Base-by-base conservation (phyloP, 768 basidiomycete species). In the Amanita pseudoporphyria region DNA sequence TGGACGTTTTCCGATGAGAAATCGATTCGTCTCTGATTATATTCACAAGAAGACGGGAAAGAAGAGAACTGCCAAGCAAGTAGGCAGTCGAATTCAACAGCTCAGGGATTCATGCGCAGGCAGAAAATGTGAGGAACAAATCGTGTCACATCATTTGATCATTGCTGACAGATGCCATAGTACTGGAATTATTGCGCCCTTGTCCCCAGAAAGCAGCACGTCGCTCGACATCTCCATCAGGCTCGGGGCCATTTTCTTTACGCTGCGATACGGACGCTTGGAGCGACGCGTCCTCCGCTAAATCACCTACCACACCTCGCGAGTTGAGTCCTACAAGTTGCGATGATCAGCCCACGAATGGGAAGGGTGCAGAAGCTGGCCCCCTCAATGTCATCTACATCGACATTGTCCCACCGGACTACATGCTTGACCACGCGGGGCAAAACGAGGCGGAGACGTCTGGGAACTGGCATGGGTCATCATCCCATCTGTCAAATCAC, bases 11-110 rank as follows among this genome's bases (percentile, higher is more conserved):
- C 86, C 86, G 32, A 78, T 84, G 73, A 73, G 86, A 51, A 88
- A 88, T 64, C 75, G 81, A 41, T 88, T 87, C 64, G 84, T 87
- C 54, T 84, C 85, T 45, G 82, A 88, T 55, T 81, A 83, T 65
- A 87, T 88, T 60, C 78, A 70, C 59, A 69, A 71, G 31, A 75
- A 73, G 54, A 88, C 86, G 0, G 83, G 85, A 19, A 79, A 82
- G 61, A 70, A 73, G 53, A 74, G 86, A 52, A 82, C 82, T 6
- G 77, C 85, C 19, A 87, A 87, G 62, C 85, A 87, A 64, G 85
- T 88, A 41, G 85, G 86, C 51, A 85, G 82, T 58, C 82, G 86
- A 49, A 69, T 88, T 28, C 86, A 88, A 60, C 85, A 87, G 58
- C 74, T 88, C 46, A 68, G 84, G 56, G 84, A 88, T 62, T 82